A percentile compares a stretch with the other conserved stretches of the same genome.
Evolutionary conservation across 2,329 filamentous ascomycete species (phyloP).

Genomic region (Botrytis aclada): DNA sequence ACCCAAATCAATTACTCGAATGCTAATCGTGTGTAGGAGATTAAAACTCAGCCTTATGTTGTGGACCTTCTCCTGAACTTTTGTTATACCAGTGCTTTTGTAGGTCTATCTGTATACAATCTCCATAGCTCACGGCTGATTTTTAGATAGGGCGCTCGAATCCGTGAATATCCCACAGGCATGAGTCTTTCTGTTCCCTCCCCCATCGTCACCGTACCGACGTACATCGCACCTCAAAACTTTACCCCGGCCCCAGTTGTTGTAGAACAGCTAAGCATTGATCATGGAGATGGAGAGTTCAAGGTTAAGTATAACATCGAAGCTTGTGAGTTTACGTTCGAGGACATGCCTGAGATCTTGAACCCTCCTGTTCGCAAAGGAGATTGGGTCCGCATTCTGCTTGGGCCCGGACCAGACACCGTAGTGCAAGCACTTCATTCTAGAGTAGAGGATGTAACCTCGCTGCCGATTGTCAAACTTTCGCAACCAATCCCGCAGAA

Average conservation of each 20-base stretch:
- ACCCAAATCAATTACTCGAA: not conserved
- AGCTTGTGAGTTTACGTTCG: constrained; percentile 30
- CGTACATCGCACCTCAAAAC: not conserved
- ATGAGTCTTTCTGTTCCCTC: constrained; percentile 37
- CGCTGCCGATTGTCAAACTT: constrained; percentile 31
- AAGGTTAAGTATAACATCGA: constrained; percentile 28
- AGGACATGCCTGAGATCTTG: constrained; percentile 23
- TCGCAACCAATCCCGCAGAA: constrained; percentile 22
- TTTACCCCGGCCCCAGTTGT: not conserved
- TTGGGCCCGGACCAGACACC: not conserved
- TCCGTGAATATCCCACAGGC: constrained; percentile 38
- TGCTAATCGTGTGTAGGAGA: constrained; percentile 49
- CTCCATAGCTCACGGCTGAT: constrained; percentile 7
- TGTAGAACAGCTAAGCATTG: not conserved
- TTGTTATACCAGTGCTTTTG: constrained; percentile 57
- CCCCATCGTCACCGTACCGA: constrained; percentile 17
- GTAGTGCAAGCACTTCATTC: constrained; percentile 23
- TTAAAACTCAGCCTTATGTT: constrained; percentile 73
- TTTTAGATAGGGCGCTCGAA: constrained; percentile 17
- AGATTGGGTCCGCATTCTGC: constrained; percentile 33
- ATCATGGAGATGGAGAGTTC: not conserved
- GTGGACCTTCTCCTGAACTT: constrained; percentile 83
- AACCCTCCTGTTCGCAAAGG: constrained; percentile 29
- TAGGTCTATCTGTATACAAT: constrained; percentile 21
- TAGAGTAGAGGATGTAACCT: constrained; percentile 32